Conservation (phyloP, 371 early-diverging fungal species). For the Synchytrium microbalum region DNA sequence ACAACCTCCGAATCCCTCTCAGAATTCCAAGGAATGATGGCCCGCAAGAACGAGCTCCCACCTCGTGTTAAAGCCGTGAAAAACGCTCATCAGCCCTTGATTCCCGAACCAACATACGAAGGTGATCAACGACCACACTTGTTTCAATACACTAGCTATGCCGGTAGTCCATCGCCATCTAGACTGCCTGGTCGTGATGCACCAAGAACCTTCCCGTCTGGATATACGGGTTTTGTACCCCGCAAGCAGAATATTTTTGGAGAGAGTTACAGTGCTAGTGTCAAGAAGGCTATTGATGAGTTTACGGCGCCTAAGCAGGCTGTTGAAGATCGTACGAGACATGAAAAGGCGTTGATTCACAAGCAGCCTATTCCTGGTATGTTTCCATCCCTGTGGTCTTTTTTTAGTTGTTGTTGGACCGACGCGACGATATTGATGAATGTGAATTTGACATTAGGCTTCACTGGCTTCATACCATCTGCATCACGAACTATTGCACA, state of each 20-base stretch:
- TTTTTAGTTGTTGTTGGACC: background rate
- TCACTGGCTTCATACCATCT: slow-evolving; percentile 43
- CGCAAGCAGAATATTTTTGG: background rate
- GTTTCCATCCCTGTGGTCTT: background rate
- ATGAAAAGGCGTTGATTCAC: slow-evolving; percentile 13
- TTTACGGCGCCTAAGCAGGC: slow-evolving; percentile 29
- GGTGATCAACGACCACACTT: slow-evolving; percentile 1
- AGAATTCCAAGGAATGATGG: slow-evolving; percentile 37
- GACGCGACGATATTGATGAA: background rate
- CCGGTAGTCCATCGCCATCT: slow-evolving; percentile 36
- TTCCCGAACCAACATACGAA: background rate
- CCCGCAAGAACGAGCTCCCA: slow-evolving; percentile 34
- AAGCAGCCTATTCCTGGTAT: slow-evolving; percentile 26
- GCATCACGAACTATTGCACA: slow-evolving; percentile 11
- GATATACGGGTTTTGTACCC: slow-evolving; percentile 35
- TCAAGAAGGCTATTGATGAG: slow-evolving; percentile 41
- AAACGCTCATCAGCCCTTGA: background rate
- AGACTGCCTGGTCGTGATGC: slow-evolving; percentile 33
- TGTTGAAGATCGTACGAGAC: slow-evolving; percentile 16
- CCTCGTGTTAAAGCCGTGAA: slow-evolving; percentile 32
- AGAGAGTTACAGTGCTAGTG: slow-evolving; percentile 37
- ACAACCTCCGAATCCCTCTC: slow-evolving; percentile 36
- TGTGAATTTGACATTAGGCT: slow-evolving; percentile 17
- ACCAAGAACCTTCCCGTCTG: slow-evolving; percentile 38
- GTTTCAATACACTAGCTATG: background rate